Evolutionary conservation across 257 asterid genomes (phyloP).

Genomic region (Ballota nigra): DNA sequence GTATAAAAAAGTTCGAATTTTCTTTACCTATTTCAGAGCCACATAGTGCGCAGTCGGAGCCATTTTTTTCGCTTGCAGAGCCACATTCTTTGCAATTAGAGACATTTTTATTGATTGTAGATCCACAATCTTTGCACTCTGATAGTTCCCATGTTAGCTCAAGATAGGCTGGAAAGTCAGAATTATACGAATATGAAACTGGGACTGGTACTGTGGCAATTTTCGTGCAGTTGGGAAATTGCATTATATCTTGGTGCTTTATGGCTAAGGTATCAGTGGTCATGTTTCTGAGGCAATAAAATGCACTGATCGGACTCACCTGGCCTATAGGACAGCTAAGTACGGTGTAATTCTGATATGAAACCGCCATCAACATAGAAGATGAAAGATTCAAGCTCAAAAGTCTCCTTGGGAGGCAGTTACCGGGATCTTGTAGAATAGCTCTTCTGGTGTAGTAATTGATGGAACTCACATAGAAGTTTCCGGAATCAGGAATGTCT

Average conservation of each 20-base stretch:
- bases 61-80: constrained; percentile 28
- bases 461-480: constrained; percentile 38
- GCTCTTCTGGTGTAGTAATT: constrained; percentile 30
- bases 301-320: constrained; percentile 10
- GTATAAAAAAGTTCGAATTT: neutral
- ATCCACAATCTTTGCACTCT: constrained; percentile 34
- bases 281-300: constrained; percentile 48
- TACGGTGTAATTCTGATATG: constrained; percentile 40
- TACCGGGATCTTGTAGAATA: constrained; percentile 39
- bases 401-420: constrained; percentile 49
- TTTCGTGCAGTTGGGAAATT: constrained; percentile 23
- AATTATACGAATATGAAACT: constrained; percentile 20
- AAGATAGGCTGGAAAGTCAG: constrained; percentile 28
- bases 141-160: constrained; percentile 46
- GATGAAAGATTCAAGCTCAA: constrained; percentile 36
- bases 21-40: constrained; percentile 32
- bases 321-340: constrained; percentile 40
- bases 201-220: constrained; percentile 33
- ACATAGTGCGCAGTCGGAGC: constrained; percentile 34
- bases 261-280: constrained; percentile 22
- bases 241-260: neutral
- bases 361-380: constrained; percentile 37
- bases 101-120: constrained; percentile 26
- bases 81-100: constrained; percentile 37
- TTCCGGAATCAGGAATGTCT: constrained; percentile 43